Percentiles rank a stretch among this genome's conserved stretches.
Conservation (phyloP, 2,329 filamentous ascomycete genomes). For the Colletotrichum gigasporum region DNA sequence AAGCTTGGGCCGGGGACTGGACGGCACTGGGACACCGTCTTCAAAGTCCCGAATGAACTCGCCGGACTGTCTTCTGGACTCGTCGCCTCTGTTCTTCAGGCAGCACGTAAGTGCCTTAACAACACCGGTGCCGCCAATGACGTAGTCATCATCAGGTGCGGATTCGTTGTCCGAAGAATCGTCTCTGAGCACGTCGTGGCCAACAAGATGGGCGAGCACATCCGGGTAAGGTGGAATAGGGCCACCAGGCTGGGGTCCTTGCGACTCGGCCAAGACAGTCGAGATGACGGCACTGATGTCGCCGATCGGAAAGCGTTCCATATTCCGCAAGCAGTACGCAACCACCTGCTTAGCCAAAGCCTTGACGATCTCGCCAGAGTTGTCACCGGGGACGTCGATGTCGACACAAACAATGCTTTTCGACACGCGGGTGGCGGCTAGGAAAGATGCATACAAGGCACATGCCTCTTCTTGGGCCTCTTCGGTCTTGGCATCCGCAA, state of each 20-base stretch:
- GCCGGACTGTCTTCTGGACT: constrained; percentile 63
- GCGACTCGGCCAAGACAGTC: constrained; percentile 52
- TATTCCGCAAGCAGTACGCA: constrained; percentile 90
- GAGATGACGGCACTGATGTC: constrained; percentile 59
- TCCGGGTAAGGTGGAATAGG: constrained; percentile 71
- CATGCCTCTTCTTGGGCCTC: constrained; percentile 91
- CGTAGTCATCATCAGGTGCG: constrained; percentile 91
- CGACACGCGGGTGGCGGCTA: constrained; percentile 87
- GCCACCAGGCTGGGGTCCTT: constrained; percentile 32
- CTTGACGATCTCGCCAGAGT: constrained; percentile 90
- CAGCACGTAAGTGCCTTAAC: constrained; percentile 94
- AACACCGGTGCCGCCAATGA: constrained; percentile 93
- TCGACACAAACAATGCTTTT: constrained; percentile 88
- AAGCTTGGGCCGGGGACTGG: constrained; percentile 43
- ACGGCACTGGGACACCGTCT: constrained; percentile 56
- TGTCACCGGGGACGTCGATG: constrained; percentile 83
- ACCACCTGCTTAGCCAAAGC: constrained; percentile 94
- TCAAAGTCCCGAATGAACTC: constrained; percentile 64
- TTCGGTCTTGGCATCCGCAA: constrained; percentile 81
- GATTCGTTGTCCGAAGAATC: constrained; percentile 69
- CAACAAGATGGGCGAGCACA: constrained; percentile 87
- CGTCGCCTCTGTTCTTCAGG: constrained; percentile 80
- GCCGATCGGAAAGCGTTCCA: constrained; percentile 79
- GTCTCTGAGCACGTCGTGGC: constrained; percentile 67
- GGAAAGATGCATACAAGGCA: constrained; percentile 89